Evolutionary conservation across 495 filamentous ascomycete species (phyloP).

Genomic region (Annulohypoxylon moriforme): DNA sequence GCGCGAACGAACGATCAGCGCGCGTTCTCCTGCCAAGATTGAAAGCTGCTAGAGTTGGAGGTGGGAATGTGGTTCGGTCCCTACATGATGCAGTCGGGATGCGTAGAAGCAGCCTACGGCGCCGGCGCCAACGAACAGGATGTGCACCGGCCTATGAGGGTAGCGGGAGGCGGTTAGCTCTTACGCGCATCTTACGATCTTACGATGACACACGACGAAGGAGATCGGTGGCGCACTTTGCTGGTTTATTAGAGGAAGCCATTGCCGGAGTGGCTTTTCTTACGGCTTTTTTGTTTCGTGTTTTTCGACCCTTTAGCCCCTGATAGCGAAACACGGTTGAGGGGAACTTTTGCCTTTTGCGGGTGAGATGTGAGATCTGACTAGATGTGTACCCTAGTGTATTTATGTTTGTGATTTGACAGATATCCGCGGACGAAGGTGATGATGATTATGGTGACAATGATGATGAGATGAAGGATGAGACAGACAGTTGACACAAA

Average conservation of each 20-base stretch:
- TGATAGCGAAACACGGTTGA: background rate
- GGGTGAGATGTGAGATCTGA: background rate
- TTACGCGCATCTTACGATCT: background rate
- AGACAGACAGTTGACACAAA: background rate
- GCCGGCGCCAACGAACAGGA: conserved; percentile 68
- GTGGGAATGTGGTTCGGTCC: conserved; percentile 22
- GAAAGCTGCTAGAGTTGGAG: background rate
- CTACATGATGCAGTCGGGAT: conserved; percentile 63
- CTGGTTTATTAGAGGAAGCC: conserved; percentile 15
- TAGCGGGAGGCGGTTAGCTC: background rate
- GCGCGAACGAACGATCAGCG: conserved; percentile 21
- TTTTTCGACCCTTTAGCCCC: background rate
- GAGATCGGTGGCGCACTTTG: conserved; percentile 26
- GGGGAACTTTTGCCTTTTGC: background rate
- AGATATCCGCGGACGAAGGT: too few relatives aligned
- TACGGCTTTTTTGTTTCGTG: background rate
- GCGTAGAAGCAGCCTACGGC: conserved; percentile 71
- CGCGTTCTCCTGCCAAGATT: background rate
- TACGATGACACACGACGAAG: conserved; percentile 2
- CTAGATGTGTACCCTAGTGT: too few relatives aligned
- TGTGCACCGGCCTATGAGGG: conserved; percentile 55
- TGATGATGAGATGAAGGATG: background rate
- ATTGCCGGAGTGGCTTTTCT: conserved; percentile 20
- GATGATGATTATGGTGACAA: too few relatives aligned
- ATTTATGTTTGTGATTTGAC: background rate